phyloP scores from a whole-genome alignment of 1,284 basidiomycete genomes.

The Austropuccinia psidii region DNA sequence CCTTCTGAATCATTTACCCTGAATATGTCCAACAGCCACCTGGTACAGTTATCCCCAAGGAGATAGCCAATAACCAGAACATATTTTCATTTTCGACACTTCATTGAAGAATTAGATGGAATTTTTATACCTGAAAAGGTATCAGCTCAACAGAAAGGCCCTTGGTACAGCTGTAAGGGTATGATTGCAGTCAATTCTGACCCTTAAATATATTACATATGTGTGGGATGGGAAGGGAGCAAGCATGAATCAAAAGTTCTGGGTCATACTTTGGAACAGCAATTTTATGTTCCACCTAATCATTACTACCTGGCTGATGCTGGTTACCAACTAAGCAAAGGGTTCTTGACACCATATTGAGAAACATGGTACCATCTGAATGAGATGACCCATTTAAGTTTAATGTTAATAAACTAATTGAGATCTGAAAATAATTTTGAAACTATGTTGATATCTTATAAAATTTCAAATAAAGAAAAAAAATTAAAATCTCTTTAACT shows the following conservation, averaged over 20 bases:
- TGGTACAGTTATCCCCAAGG: no score
- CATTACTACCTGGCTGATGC: neutral
- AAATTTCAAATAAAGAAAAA: no score
- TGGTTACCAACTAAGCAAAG: neutral
- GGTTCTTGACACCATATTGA: constrained; percentile 46
- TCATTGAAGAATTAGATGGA: constrained; percentile 47
- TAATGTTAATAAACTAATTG: no score
- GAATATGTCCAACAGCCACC: no score
- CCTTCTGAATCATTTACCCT: no score
- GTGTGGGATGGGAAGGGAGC: constrained; percentile 49
- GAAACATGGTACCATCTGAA: constrained; percentile 48
- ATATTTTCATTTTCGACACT: constrained; percentile 44
- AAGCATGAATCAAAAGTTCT: constrained; percentile 45
- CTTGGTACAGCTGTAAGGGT: constrained; percentile 45
- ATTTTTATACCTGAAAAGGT: constrained; percentile 43
- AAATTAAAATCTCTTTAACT: no score
- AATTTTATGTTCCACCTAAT: constrained; percentile 41
- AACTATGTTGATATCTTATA: no score
- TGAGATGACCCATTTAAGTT: no score
- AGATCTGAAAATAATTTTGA: no score
- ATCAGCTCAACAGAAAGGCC: constrained; percentile 34
- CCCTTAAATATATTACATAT: constrained; percentile 46
- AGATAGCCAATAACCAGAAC: no score
- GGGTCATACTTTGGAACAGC: constrained; percentile 43
- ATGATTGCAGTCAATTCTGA: constrained; percentile 43